These are phyloP conservation scores for Gaertneriomyces sp. DNA, from an alignment of 192 early-diverging fungal genomes.

Conservation along the genomic window DNA sequence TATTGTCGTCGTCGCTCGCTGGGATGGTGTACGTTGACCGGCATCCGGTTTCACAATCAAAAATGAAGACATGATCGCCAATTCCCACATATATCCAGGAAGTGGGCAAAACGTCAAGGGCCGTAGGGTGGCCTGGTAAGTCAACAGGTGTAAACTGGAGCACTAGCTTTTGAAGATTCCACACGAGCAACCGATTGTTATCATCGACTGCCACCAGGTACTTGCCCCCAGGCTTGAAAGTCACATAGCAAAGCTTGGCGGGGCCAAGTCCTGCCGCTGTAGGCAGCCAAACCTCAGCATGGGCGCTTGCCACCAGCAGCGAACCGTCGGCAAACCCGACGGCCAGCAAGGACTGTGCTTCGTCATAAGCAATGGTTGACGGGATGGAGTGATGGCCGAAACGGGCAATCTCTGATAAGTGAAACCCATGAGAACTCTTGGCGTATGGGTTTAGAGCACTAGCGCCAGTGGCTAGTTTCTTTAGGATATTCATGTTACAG, in stretches of 20 bases:
- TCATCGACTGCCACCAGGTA: constrained; percentile 45
- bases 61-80: not conserved
- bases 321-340: constrained; percentile 44
- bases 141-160: constrained; percentile 14
- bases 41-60: constrained; percentile 1
- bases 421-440: not conserved
- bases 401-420: not conserved
- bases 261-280: constrained; percentile 28
- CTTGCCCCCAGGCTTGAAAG: constrained; percentile 54
- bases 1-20: not conserved
- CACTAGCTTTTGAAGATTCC: constrained; percentile 48
- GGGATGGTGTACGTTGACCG: constrained; percentile 14
- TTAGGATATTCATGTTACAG: not conserved
- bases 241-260: constrained; percentile 7
- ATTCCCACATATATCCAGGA: constrained; percentile 16
- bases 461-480: not conserved
- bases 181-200: constrained; percentile 44
- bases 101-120: constrained; percentile 1
- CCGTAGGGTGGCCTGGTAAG: not conserved
- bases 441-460: not conserved
- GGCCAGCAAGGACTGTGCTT: constrained; percentile 53
- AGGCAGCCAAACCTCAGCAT: too few species aligned
- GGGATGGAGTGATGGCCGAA: not conserved
- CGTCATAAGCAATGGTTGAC: constrained; percentile 49
- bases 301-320: constrained; percentile 35